Evolutionary conservation across 208 protist genomes (phyloP), one percentile per base, ranked within the genome.

Genomic region (Borovskyia barvae): DNA sequence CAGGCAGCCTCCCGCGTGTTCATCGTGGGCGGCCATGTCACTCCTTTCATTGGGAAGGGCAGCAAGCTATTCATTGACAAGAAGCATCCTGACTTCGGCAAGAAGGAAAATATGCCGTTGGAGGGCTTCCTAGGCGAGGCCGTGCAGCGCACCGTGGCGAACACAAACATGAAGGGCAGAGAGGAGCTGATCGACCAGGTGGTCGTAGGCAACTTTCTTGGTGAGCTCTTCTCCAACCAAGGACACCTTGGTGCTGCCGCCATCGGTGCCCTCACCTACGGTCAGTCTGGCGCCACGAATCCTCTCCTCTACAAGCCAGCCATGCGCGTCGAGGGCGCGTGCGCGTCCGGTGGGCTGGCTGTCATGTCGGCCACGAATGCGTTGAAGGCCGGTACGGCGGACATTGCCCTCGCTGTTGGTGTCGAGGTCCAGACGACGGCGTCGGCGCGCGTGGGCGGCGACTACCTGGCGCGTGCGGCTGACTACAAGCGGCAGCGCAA

Each of bases 31-130:
- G 89, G 92, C 24, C 60, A 81, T 72, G 86, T 94, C 35, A 92
- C 87, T 15, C 81, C 86, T 5, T 97, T 97, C 42, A 70, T 97
- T 22, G 91, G 91, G 39, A 97, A 97, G 75, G 88, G 86, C 58
- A 85, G 82, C 69, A 81, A 79, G 24, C 74, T 90, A 11, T 97
- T 97, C 50, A 95, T 95, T 26, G 82, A 90, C 64, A 97, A 97
- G 80, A 90, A 89, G 52, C 87, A 97, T 62, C 79, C 84, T 15
- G 82, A 93, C 69, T 96, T 93, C 58, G 90, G 86, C 33, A 90
- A 94, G 68, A 90, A 94, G 77, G 43, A 86, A 41, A 96, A 95
- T 69, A 75, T 71, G 41, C 83, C 76, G n/a, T 72, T 97, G 2
- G 81, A 90, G 62, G 72, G 94, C 12, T 59, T 92, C 32, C 58